These are phyloP conservation scores for Lentinula aciculospora DNA, from an alignment of 768 basidiomycete species.

Conservation along the genomic window DNA sequence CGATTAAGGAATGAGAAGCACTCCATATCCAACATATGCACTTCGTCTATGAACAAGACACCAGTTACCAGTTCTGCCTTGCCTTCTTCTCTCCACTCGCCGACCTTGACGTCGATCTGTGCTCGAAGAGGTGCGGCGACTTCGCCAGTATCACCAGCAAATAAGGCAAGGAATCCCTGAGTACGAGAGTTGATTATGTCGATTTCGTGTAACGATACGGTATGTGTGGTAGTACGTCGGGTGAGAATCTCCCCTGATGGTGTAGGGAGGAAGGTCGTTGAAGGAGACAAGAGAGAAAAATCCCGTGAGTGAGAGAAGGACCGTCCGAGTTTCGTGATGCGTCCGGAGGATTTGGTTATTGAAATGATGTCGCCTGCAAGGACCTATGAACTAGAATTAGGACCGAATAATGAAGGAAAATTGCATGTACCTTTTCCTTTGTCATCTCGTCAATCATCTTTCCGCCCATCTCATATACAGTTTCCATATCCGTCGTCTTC, in stretches of 20 bases:
- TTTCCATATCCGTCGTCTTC: slow-evolving; percentile 99
- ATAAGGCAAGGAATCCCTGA: slow-evolving; percentile 95
- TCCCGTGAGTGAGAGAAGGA: slow-evolving; percentile 97
- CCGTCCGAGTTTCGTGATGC: slow-evolving; percentile 92
- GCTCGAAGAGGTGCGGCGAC: slow-evolving; percentile 95
- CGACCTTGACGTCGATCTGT: slow-evolving; percentile 95
- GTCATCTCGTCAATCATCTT: slow-evolving; percentile 99
- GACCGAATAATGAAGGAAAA: too few species aligned
- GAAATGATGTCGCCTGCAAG: slow-evolving; percentile 91
- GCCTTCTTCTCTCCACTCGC: slow-evolving; percentile 97
- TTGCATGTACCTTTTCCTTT: slow-evolving; percentile 80
- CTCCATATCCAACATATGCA: slow-evolving; percentile 99
- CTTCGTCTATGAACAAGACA: slow-evolving; percentile 98
- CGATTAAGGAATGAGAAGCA: slow-evolving; percentile 99
- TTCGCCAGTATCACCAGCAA: slow-evolving; percentile 95
- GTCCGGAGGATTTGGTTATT: slow-evolving; percentile 97
- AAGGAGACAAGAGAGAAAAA: slow-evolving; percentile 24
- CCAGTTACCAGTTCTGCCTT: slow-evolving; percentile 98
- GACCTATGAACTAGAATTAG: slow-evolving; percentile 32
- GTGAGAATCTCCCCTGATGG: slow-evolving; percentile 98
- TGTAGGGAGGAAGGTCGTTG: slow-evolving; percentile 75
- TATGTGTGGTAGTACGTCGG: slow-evolving; percentile 95
- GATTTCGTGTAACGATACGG: slow-evolving; percentile 96
- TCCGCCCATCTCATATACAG: slow-evolving; percentile 94
- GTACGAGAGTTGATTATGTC: slow-evolving; percentile 99